Percentiles rank a stretch among this genome's conserved stretches.
Evolutionary conservation across 306 rosid species (phyloP).

Genomic region (Castanea sativa): DNA sequence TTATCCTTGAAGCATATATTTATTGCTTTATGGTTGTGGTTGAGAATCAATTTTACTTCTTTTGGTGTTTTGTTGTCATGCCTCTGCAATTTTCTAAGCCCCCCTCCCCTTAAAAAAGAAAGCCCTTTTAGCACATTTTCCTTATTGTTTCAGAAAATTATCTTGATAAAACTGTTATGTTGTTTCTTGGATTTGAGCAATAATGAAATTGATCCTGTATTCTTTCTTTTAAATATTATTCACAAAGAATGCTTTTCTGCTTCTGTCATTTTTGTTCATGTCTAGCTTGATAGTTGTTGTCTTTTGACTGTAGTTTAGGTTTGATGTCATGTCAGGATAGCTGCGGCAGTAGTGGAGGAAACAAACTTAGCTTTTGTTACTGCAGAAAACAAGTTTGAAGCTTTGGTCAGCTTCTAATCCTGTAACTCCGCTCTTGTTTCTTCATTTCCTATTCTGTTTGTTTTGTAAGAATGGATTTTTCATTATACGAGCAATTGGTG

Average conservation of each 20-base stretch:
- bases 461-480: neutral
- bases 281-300: slow-evolving; percentile 10
- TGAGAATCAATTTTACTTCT: slow-evolving; percentile 9
- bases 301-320: slow-evolving; percentile 43
- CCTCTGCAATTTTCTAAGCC: neutral
- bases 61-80: slow-evolving; percentile 14
- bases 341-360: slow-evolving; percentile 90
- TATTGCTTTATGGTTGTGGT: slow-evolving; percentile 14
- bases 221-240: neutral
- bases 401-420: slow-evolving; percentile 69
- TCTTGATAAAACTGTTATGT: neutral
- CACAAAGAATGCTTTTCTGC: neutral
- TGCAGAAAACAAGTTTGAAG: slow-evolving; percentile 98
- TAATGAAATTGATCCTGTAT: neutral
- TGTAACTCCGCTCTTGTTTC: slow-evolving; percentile 2
- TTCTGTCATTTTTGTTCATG: neutral
- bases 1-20: neutral
- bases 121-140: neutral
- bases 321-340: slow-evolving; percentile 84
- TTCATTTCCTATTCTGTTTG: neutral
- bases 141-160: neutral
- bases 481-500: slow-evolving; percentile 16
- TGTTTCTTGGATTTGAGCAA: neutral
- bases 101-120: too few species aligned
- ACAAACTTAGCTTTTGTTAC: slow-evolving; percentile 83